Conservation (phyloP, 2,329 filamentous ascomycete genomes). For the Nemania sp. region DNA sequence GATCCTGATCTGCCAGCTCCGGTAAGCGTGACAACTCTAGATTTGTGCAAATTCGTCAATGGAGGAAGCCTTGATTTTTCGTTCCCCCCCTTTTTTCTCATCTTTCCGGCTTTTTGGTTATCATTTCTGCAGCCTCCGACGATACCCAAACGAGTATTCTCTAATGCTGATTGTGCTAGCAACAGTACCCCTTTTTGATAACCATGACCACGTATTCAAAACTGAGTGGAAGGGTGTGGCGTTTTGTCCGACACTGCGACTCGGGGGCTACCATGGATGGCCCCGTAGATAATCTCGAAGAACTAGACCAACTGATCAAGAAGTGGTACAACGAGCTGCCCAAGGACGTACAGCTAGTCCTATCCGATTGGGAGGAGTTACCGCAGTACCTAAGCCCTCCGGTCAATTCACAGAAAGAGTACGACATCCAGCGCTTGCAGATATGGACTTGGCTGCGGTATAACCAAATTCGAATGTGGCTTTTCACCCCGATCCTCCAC, state of each 20-base stretch:
- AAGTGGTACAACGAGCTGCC: constrained; percentile 83
- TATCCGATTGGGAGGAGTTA: constrained; percentile 59
- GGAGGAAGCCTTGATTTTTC: too few species aligned
- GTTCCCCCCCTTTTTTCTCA: too few species aligned
- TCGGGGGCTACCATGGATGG: constrained; percentile 63
- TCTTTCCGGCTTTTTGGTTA: not conserved
- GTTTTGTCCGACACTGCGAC: constrained; percentile 72
- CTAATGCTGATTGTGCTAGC: constrained; percentile 41
- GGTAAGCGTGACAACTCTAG: constrained; percentile 51
- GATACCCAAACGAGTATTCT: constrained; percentile 1
- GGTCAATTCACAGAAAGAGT: constrained; percentile 52
- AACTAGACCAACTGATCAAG: constrained; percentile 79
- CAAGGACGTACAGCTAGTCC: constrained; percentile 53
- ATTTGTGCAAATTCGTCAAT: not conserved
- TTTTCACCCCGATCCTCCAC: constrained; percentile 86
- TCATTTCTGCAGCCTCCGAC: not conserved
- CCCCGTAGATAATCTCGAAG: constrained; percentile 74
- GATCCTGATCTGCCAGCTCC: constrained; percentile 79
- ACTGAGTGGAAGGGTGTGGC: constrained; percentile 86
- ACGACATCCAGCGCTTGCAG: constrained; percentile 72
- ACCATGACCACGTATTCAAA: constrained; percentile 85
- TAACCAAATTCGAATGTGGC: constrained; percentile 87
- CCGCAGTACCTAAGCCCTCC: constrained; percentile 36
- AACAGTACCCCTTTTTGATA: constrained; percentile 70
- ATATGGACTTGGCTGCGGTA: constrained; percentile 84